Evolutionary conservation across 352 stramenopile species (phyloP), one percentile per base, ranked within the genome.

Genomic region (Phytophthora rubi): DNA sequence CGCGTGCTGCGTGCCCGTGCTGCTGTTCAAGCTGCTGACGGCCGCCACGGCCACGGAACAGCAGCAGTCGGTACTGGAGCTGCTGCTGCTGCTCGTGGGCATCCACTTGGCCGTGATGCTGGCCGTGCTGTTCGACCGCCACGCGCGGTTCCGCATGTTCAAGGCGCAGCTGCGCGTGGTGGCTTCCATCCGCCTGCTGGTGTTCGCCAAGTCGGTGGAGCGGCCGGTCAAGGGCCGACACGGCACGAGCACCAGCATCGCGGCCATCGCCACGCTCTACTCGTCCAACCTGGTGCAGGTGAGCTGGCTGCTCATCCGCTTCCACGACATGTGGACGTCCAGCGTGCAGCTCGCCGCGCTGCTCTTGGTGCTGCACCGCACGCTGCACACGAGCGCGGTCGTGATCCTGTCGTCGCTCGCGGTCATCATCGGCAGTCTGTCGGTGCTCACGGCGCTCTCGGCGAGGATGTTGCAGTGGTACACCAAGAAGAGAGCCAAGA

Each of bases 401-500:
- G 53, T 82, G 21, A 80, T 82, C 26, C 23, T 65, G 16, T 53
- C 30, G 10, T 73, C 68, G 23, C 67, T 84, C 3, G 62, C 53
- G 6, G 30, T 62, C 21, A 77, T 84, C 21, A 70, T 77, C 28
- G 28, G 48, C 10, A 54, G 67, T 1, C 56, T 84, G 32, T 69
- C 79, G 2, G n/a, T 80, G 15, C 48, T 82, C 6, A 73, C 73
- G 7, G 35, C 74, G 7, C 28, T 72, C 15, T 70, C 64, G 12
- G 62, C 67, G 13, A 63, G 48, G 33, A 70, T 62, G 35, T 8
- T 65, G 35, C 62, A 83, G 23, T 76, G 67, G 61, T 80, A 74
- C 61, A 77, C 73, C 15, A 81, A 83, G 70, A 81, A 82, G 51
- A 64, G 71, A 18, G 59, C 67, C 9, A 80, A 80, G 64, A 81